phyloP scores from a whole-genome alignment of 768 basidiomycete species.

The Ramaria sp. region DNA sequence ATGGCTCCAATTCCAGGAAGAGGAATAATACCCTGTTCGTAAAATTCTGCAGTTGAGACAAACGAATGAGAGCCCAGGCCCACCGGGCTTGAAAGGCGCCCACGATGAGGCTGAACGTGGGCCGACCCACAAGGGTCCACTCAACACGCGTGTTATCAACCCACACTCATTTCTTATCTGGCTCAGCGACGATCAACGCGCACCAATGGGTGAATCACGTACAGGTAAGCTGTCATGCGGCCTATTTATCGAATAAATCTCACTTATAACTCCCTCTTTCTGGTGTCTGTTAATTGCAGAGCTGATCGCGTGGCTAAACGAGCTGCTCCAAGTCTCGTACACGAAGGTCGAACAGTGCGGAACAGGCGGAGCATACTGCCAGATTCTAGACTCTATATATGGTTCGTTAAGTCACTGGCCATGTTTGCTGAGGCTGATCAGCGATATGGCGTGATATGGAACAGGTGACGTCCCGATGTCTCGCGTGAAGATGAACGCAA shows the following conservation, averaged over 20 bases:
- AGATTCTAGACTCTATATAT: slow-evolving; percentile 91
- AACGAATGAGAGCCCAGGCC: too few relatives aligned
- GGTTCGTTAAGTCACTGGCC: slow-evolving; percentile 28
- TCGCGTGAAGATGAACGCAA: slow-evolving; percentile 92
- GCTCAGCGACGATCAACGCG: neutral
- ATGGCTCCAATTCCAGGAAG: too few relatives aligned
- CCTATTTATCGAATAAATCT: neutral
- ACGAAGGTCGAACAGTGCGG: slow-evolving; percentile 91
- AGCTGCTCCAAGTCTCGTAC: slow-evolving; percentile 82
- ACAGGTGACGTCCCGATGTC: slow-evolving; percentile 84
- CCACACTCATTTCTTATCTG: neutral
- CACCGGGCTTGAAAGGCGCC: too few relatives aligned
- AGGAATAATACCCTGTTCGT: too few relatives aligned
- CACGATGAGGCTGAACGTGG: too few relatives aligned
- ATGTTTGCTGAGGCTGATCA: slow-evolving; percentile 2
- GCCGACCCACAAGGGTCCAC: neutral
- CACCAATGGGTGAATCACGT: slow-evolving; percentile 56
- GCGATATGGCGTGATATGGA: neutral
- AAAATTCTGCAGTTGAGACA: too few relatives aligned
- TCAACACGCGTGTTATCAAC: neutral
- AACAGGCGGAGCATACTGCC: slow-evolving; percentile 86
- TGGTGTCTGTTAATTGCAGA: slow-evolving; percentile 28
- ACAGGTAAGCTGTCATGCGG: slow-evolving; percentile 23
- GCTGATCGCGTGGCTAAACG: slow-evolving; percentile 87
- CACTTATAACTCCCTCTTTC: neutral